Evolutionary conservation across 2,329 filamentous ascomycete genomes (phyloP).

Genomic region (Lecanicillium sp.): DNA sequence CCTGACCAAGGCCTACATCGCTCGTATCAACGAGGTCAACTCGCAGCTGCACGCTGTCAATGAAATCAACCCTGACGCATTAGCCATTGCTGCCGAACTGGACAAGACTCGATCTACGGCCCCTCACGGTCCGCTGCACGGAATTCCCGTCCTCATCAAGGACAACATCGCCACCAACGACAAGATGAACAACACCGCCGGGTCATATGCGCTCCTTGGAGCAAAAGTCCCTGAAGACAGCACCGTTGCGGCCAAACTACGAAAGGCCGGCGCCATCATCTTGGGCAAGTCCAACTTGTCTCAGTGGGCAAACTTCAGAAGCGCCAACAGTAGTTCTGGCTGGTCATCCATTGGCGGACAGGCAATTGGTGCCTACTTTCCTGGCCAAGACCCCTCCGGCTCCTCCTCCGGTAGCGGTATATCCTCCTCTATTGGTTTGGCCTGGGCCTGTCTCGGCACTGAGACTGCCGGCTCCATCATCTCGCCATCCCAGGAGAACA

Average conservation of each 20-base stretch:
- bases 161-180: conserved; percentile 57
- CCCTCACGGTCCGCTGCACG: conserved; percentile 43
- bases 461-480: conserved; percentile 61
- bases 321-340: conserved; percentile 50
- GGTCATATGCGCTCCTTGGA: conserved; percentile 53
- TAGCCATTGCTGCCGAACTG: conserved; percentile 24
- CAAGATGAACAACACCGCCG: conserved; percentile 53
- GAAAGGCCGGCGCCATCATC: conserved; percentile 54
- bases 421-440: conserved; percentile 55
- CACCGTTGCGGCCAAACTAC: conserved; percentile 51
- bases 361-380: conserved; percentile 53
- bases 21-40: conserved; percentile 28
- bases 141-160: conserved; percentile 58
- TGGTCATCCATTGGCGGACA: conserved; percentile 62
- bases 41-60: conserved; percentile 23
- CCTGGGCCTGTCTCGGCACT: conserved; percentile 52
- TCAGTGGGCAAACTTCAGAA: conserved; percentile 58
- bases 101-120: conserved; percentile 21
- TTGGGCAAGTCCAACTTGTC: conserved; percentile 58
- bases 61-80: conserved; percentile 30
- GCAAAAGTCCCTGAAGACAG: conserved; percentile 49
- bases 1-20: conserved; percentile 26
- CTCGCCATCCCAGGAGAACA: conserved; percentile 45
- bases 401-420: conserved; percentile 58
- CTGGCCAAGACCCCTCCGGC: conserved; percentile 54